Evolutionary conservation across 306 rosid genomes (phyloP), one percentile per base, ranked within the genome.

Genomic region (Crataegus laevigata): DNA sequence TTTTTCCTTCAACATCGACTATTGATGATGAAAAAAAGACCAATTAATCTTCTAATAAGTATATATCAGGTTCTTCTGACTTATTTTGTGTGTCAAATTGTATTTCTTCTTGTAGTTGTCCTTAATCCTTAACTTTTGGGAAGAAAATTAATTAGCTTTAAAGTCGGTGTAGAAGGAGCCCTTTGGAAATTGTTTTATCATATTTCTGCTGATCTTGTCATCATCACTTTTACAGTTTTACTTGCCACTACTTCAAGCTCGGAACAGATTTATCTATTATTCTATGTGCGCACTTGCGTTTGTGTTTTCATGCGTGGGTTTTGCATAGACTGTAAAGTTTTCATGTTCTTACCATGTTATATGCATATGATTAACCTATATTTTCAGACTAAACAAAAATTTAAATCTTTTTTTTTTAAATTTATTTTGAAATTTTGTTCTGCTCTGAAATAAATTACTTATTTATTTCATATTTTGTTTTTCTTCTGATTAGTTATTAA

Each of bases 401-500:
- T 12, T 8, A n/a, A 50, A 26, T 25, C 11, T 2, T 47, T 40
- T 10, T 13, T 34, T 30, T 18, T 15, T 29, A n/a, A n/a, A 15
- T 6, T 6, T 40, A 6, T 30, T 19, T 51, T 40, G 1, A 40
- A 40, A 40, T 40, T 40, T 42, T 54, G 25, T 77, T 78, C 50
- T 78, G 64, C 45, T 74, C 77, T 45, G 55, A 38, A 71, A 59
- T 40, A 1, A 24, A n/a, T 42, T 24, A 66, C 50, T 42, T 5
- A 61, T 62, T 5, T 34, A 10, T 40, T 45, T 11, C 42, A 11
- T 30, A 28, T 30, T 67, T n/a, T 17, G 45, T 25, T 70, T 38
- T 34, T 76, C 66, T 60, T 69, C 75, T 50, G 65, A 69, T 72
- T 81, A 77, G 70, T 59, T 9, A 55, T 80, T 67, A 75, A 67